Evolutionary conservation across 2,329 filamentous ascomycete genomes (phyloP).

Genomic region (Arthrinium phaeospermum): DNA sequence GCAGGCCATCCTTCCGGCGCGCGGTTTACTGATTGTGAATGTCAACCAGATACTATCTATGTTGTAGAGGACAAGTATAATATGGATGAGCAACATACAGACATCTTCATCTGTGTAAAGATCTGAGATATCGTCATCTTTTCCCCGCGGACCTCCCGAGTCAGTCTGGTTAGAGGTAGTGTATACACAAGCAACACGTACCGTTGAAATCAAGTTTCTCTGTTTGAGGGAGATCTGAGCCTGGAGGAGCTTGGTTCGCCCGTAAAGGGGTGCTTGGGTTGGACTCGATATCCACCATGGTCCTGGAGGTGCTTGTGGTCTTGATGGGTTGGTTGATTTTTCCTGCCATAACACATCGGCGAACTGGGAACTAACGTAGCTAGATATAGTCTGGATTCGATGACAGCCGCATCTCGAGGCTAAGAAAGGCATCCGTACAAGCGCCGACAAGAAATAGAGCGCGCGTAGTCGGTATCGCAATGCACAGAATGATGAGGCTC

Average conservation of each 20-base stretch:
- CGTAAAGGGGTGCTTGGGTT: background rate
- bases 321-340: background rate
- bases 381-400: background rate
- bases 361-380: background rate
- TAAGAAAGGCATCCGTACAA: background rate
- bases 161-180: background rate
- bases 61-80: background rate
- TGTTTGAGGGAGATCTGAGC: background rate
- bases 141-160: background rate
- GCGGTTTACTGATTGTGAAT: background rate
- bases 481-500: background rate
- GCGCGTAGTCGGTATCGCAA: background rate
- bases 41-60: background rate
- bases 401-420: background rate
- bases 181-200: background rate
- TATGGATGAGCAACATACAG: background rate
- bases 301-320: background rate
- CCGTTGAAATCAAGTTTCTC: background rate
- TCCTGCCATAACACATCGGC: background rate
- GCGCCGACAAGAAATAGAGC: slow-evolving; percentile 5
- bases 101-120: background rate
- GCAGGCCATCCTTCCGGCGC: background rate
- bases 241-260: background rate
- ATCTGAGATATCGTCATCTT: background rate
- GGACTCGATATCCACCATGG: background rate